Evolutionary conservation across 2,329 filamentous ascomycete species (phyloP).

Genomic region (Colletotrichum noveboracense): DNA sequence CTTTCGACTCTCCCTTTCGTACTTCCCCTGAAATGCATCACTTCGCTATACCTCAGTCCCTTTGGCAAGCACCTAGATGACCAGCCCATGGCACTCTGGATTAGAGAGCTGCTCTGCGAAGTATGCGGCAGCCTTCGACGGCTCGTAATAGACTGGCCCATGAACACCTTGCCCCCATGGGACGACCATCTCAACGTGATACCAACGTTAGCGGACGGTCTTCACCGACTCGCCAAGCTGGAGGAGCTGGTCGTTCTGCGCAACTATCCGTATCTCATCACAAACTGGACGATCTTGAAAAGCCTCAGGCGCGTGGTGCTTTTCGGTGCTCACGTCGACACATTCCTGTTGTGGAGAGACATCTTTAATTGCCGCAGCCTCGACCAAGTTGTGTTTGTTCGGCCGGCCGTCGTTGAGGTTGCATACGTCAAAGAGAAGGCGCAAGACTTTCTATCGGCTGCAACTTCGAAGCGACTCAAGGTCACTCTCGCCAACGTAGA

Average conservation of each 20-base stretch:
- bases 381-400: slow-evolving; percentile 47
- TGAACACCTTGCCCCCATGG: slow-evolving; percentile 45
- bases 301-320: slow-evolving; percentile 45
- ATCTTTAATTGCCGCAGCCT: slow-evolving; percentile 41
- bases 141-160: slow-evolving; percentile 54
- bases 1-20: not conserved
- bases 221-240: slow-evolving; percentile 44
- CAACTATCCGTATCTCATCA: slow-evolving; percentile 41
- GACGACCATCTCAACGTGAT: slow-evolving; percentile 46
- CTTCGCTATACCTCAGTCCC: slow-evolving; percentile 46
- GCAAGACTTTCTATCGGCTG: slow-evolving; percentile 31
- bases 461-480: slow-evolving; percentile 31
- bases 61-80: slow-evolving; percentile 43
- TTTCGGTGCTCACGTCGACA: slow-evolving; percentile 43
- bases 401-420: slow-evolving; percentile 34
- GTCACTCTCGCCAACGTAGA: slow-evolving; percentile 13
- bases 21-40: slow-evolving; percentile 37
- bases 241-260: slow-evolving; percentile 54
- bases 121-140: slow-evolving; percentile 44
- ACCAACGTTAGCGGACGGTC: slow-evolving; percentile 48
- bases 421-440: slow-evolving; percentile 46
- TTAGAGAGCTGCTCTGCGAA: slow-evolving; percentile 47
- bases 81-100: slow-evolving; percentile 41
- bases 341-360: slow-evolving; percentile 42
- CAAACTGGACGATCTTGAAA: not conserved